Evolutionary conservation across 305 asterid species (phyloP).

Genomic region (Plantago lanceolata): DNA sequence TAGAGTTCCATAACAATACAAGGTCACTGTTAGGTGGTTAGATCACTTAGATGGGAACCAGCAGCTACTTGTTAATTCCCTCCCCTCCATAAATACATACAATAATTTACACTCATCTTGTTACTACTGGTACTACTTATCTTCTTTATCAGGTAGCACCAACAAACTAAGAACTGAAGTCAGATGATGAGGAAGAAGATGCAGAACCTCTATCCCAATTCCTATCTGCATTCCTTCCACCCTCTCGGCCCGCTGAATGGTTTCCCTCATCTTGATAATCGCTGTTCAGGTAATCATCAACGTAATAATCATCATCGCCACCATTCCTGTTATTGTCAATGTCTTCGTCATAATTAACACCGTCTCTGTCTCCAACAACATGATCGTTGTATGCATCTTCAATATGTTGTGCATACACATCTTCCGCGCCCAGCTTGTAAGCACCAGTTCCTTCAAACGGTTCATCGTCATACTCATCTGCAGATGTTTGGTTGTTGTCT

Average conservation of each 20-base stretch:
- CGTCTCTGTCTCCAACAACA: too few species aligned
- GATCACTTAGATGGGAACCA: too few species aligned
- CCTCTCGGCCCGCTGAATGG: slow-evolving; percentile 30
- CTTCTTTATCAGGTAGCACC: background rate
- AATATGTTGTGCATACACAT: background rate
- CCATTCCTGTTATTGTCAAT: slow-evolving; percentile 26
- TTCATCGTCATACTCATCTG: slow-evolving; percentile 41
- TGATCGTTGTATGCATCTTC: too few species aligned
- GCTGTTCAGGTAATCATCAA: slow-evolving; percentile 32
- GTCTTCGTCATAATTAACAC: slow-evolving; percentile 21
- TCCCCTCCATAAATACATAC: too few species aligned
- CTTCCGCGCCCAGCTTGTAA: slow-evolving; percentile 24
- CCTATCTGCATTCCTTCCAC: slow-evolving; percentile 28
- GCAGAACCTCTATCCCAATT: slow-evolving; percentile 41
- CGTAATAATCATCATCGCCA: slow-evolving; percentile 32
- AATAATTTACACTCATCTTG: too few species aligned
- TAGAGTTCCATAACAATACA: too few species aligned
- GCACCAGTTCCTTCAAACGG: slow-evolving; percentile 15
- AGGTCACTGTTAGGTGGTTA: too few species aligned
- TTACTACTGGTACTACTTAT: too few species aligned
- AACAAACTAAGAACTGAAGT: slow-evolving; percentile 40
- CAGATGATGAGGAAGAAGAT: slow-evolving; percentile 52
- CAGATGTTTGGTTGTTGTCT: slow-evolving; percentile 35
- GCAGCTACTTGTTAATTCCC: too few species aligned
- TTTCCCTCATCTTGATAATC: slow-evolving; percentile 43